A percentile compares a stretch with the other conserved stretches of the same genome.
Evolutionary conservation across 164 flowering plant genomes (phyloP).

Genomic region (Tetrastigma voinierianum): DNA sequence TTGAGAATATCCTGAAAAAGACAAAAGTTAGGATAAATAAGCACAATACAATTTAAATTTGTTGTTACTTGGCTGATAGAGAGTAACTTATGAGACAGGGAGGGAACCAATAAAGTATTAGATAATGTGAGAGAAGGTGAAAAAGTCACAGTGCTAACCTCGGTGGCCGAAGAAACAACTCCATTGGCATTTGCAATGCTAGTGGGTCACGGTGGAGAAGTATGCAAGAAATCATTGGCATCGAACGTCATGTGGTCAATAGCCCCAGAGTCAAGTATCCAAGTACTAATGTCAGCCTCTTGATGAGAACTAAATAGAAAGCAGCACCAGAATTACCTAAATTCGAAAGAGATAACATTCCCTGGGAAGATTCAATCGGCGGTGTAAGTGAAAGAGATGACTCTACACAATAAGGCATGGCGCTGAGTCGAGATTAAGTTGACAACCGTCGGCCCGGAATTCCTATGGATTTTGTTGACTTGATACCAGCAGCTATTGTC

Average conservation of each 20-base stretch:
- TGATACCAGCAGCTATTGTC: too few relatives aligned
- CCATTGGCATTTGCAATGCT: conserved; percentile 15
- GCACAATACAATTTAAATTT: not conserved
- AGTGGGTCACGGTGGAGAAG: conserved; percentile 1
- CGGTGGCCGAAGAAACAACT: conserved; percentile 4
- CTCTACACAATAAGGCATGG: too few relatives aligned
- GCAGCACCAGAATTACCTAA: not conserved
- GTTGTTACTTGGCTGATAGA: conserved; percentile 12
- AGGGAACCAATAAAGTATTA: conserved; percentile 1
- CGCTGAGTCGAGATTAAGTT: too few relatives aligned
- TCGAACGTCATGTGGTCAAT: conserved; percentile 8
- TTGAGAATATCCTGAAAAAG: not conserved
- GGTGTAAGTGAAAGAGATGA: conserved; percentile 4
- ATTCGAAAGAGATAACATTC: too few relatives aligned
- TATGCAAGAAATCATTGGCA: not conserved
- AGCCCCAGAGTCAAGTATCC: conserved; percentile 8
- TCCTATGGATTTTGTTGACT: too few relatives aligned
- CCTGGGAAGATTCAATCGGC: not conserved
- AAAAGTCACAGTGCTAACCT: conserved; percentile 1
- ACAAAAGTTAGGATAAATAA: not conserved
- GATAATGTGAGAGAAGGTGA: conserved; percentile 4
- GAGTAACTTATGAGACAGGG: conserved; percentile 10
- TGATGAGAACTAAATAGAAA: not conserved
- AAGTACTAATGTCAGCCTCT: not conserved
- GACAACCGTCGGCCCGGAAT: too few relatives aligned